Base-by-base conservation (phyloP, 2,329 filamentous ascomycete species). In the Macrophomina pseudophaseolina region DNA sequence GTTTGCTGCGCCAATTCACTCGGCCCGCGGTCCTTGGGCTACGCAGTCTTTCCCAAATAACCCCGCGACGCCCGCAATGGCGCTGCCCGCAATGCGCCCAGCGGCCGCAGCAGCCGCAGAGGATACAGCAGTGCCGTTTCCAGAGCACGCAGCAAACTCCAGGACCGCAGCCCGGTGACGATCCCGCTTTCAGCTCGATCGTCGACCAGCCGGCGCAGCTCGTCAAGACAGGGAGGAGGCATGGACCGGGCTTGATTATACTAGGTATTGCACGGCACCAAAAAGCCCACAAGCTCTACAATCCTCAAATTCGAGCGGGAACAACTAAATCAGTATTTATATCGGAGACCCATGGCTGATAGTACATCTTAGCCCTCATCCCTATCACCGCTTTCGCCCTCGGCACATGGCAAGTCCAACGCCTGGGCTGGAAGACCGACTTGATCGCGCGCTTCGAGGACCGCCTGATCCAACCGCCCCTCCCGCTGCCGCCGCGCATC, bases 341-440 rank as follows among this genome's bases (percentile, higher is more conserved):
- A 38, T 8, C 11, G 35, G 35, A 38, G 11, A 38, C 11, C 35
- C 35, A 1, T 38, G 35, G 4, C 35, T 38, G 3, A 38, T 4
- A 12, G 35, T 38, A 12, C 6, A 38, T 38, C 54, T 52, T 72
- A 84, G 92, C 92, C 48, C 81, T 97, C 63, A 98, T 99, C 73
- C 95, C 95, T 58, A 80, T 97, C 68, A 97, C 94, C 1, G 93
- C 95, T 11, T 97, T 99, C 79, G 83, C 85, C 65, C 88, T 99
- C 16, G 95, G 95, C 35, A 92, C 92, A 70, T 99, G 95, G 95
- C 95, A 99, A 78, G 91, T 99, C 64, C 88, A 97, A 78, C 91
- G 95, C 11, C 87, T 99, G 1, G 88, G 90, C 67, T 97, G 94
- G 94, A 99, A 99, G 79, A 93, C 93, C 4, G 91, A 97, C 53